Conservation (phyloP, 495 filamentous ascomycete species). For the Penicillium psychrofluorescens region DNA sequence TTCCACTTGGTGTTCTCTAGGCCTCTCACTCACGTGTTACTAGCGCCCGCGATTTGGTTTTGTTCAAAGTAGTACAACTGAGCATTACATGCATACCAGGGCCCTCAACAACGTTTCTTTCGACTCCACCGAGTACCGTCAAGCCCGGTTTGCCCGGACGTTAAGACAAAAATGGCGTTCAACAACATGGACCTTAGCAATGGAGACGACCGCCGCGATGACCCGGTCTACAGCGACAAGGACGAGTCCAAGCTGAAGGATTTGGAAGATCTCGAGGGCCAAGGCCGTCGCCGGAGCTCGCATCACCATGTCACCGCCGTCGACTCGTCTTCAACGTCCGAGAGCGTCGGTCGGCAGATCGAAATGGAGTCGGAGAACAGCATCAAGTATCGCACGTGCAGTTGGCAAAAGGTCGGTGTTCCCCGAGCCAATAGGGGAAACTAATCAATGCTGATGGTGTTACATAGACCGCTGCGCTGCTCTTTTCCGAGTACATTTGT, state of each 20-base stretch:
- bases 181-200: conserved; percentile 2
- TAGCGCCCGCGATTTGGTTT: too few species aligned
- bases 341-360: conserved; percentile 61
- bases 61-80: too few species aligned
- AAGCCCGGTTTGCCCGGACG: conserved; percentile 32
- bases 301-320: conserved; percentile 12
- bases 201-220: conserved; percentile 8
- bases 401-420: conserved; percentile 71
- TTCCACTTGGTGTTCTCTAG: too few species aligned
- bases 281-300: conserved; percentile 12
- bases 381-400: conserved; percentile 85
- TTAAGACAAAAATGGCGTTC: conserved; percentile 30
- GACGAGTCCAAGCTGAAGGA: conserved; percentile 24
- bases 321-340: conserved; percentile 26
- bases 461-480: conserved; percentile 66
- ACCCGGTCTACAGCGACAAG: conserved; percentile 19
- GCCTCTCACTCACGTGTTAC: too few species aligned
- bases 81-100: conserved; percentile 33
- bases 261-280: conserved; percentile 23
- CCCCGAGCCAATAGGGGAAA: background rate
- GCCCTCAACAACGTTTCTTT: conserved; percentile 15
- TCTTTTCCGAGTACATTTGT: conserved; percentile 91
- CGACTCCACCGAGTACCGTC: conserved; percentile 25
- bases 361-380: conserved; percentile 68
- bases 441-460: conserved; percentile 1